Evolutionary conservation across 768 basidiomycete genomes (phyloP).

Genomic region (Russula emetica): DNA sequence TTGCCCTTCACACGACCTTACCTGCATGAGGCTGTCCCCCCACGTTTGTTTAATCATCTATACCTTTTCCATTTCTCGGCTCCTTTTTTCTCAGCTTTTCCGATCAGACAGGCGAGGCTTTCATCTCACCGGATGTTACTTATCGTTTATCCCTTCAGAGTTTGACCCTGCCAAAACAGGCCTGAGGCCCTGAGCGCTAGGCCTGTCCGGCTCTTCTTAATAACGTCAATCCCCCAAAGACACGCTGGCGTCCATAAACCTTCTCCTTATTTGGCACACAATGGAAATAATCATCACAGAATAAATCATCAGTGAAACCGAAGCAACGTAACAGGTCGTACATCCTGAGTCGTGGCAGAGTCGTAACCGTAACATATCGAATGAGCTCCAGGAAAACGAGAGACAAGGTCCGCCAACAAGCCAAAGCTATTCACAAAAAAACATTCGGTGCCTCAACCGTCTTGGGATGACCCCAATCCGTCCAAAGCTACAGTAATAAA

Average conservation of each 20-base stretch:
- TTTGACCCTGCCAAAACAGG: slow-evolving; percentile 23
- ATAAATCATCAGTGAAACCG: slow-evolving; percentile 20
- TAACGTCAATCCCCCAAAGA: slow-evolving; percentile 25
- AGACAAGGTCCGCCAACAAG: slow-evolving; percentile 34
- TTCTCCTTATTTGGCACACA: slow-evolving; percentile 15
- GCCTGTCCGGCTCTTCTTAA: slow-evolving; percentile 16
- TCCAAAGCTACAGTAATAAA: slow-evolving; percentile 35
- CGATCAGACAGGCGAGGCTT: slow-evolving; percentile 28
- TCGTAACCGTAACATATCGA: slow-evolving; percentile 28
- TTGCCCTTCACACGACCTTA: slow-evolving; percentile 5
- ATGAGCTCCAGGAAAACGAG: slow-evolving; percentile 34
- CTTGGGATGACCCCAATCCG: not conserved
- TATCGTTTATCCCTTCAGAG: slow-evolving; percentile 22
- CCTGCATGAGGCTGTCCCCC: slow-evolving; percentile 24
- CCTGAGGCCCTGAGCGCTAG: slow-evolving; percentile 23
- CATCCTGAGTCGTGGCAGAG: slow-evolving; percentile 33
- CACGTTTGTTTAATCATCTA: slow-evolving; percentile 30
- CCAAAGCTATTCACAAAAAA: slow-evolving; percentile 26
- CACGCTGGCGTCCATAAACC: slow-evolving; percentile 6
- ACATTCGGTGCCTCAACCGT: not conserved
- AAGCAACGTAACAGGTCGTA: slow-evolving; percentile 28
- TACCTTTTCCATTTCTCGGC: slow-evolving; percentile 28
- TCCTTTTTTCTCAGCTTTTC: slow-evolving; percentile 27
- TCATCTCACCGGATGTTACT: slow-evolving; percentile 23
- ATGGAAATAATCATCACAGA: slow-evolving; percentile 20